A percentile compares a stretch with the other conserved stretches of the same genome.
Conservation (phyloP, 306 rosid genomes). For the Datisca glomerata region DNA sequence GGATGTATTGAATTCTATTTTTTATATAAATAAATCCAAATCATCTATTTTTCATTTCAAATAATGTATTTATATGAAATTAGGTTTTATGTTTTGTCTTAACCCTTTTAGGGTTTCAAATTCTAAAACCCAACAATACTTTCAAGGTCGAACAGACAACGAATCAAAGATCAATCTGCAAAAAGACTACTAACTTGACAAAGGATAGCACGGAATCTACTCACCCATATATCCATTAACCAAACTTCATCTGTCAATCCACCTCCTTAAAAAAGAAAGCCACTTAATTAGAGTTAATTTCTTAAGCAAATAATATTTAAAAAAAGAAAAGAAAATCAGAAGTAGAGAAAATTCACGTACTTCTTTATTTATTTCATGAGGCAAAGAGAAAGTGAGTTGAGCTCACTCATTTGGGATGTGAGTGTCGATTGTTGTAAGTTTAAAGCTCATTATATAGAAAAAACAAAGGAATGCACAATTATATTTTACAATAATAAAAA, state of each 20-base stretch:
- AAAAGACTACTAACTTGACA: neutral
- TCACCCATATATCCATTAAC: neutral
- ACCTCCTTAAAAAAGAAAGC: too few species aligned
- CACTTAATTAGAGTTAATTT: too few species aligned
- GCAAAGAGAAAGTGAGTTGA: neutral
- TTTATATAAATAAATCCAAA: too few species aligned
- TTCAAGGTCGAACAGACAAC: constrained; percentile 1
- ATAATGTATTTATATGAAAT: too few species aligned
- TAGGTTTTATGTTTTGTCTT: too few species aligned
- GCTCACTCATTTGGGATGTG: neutral
- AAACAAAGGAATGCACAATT: neutral
- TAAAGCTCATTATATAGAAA: neutral
- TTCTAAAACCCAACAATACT: too few species aligned
- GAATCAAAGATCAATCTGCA: neutral
- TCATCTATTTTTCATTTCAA: too few species aligned
- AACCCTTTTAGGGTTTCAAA: too few species aligned
- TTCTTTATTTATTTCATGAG: too few species aligned
- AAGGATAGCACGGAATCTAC: neutral
- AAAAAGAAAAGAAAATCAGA: neutral
- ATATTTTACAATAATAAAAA: too few species aligned
- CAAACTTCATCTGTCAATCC: neutral
- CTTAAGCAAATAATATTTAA: too few species aligned
- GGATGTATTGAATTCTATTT: too few species aligned
- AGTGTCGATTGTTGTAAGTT: neutral
- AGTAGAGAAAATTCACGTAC: neutral